Conservation (phyloP, 2,329 filamentous ascomycete genomes). For the Trichoderma harzianum region DNA sequence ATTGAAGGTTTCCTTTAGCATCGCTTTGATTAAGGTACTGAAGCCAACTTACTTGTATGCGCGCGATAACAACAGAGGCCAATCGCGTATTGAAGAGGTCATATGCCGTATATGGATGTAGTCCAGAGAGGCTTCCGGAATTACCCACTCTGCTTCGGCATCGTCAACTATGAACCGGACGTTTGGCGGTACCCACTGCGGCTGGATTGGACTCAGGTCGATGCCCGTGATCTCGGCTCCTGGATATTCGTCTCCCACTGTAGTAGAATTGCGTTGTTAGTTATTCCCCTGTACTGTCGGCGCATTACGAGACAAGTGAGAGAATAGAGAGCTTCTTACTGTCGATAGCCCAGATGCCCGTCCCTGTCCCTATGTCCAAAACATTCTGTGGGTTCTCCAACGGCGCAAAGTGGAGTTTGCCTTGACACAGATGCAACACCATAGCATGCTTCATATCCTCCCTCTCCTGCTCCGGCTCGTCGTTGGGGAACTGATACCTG, state of each 20-base stretch:
- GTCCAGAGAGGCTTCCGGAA: constrained; percentile 28
- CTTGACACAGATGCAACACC: constrained; percentile 34
- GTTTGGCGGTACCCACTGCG: constrained; percentile 34
- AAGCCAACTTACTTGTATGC: not conserved
- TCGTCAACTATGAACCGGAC: constrained; percentile 38
- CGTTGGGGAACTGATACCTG: constrained; percentile 39
- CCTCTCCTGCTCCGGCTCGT: constrained; percentile 43
- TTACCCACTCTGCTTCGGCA: constrained; percentile 43
- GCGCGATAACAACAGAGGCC: constrained; percentile 21
- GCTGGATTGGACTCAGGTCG: constrained; percentile 40
- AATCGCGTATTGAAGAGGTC: constrained; percentile 30
- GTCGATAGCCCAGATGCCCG: constrained; percentile 45
- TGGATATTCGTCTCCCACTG: constrained; percentile 38
- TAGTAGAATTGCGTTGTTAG: not conserved
- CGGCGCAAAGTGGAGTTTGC: constrained; percentile 41
- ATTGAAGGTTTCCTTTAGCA: no score
- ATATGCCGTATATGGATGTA: constrained; percentile 34
- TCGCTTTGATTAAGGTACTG: not conserved
- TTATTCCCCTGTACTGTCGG: not conserved
- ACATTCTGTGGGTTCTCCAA: constrained; percentile 36
- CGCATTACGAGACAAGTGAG: not conserved
- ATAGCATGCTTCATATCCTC: constrained; percentile 44
- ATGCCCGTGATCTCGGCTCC: constrained; percentile 38
- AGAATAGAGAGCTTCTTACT: constrained; percentile 23
- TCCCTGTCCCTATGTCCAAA: constrained; percentile 40